Evolutionary conservation across 208 protist species (phyloP).

Genomic region (Acanthamoeba lenticulata): DNA sequence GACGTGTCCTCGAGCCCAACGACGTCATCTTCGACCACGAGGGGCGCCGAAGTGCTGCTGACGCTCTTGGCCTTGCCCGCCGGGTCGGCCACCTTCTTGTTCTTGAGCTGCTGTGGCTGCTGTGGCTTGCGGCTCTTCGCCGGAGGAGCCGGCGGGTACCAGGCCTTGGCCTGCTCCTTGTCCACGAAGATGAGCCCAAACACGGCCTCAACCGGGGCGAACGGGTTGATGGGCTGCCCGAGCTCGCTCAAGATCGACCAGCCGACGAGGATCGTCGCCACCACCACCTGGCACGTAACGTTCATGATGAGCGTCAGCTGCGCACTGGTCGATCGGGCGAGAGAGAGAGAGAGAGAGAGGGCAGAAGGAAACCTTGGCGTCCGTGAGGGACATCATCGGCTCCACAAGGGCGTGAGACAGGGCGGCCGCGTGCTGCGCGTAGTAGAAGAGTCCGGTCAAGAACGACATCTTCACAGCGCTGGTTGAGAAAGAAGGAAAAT

Average conservation of each 20-base stretch:
- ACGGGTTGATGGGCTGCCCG: not conserved
- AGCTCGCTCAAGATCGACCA: constrained; percentile 24
- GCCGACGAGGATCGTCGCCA: not conserved
- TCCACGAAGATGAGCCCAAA: constrained; percentile 8
- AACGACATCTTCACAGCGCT: constrained; percentile 26
- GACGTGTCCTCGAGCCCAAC: not conserved
- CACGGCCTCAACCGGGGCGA: not conserved
- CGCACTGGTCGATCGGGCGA: no score
- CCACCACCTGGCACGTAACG: not conserved
- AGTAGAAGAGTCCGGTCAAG: not conserved
- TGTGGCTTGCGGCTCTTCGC: not conserved
- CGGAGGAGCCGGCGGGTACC: not conserved
- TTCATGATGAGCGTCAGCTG: not conserved
- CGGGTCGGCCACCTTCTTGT: not conserved
- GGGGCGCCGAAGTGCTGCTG: not conserved
- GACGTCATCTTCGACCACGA: not conserved
- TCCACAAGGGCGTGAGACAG: not conserved
- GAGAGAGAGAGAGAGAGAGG: not conserved
- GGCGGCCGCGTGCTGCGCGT: not conserved
- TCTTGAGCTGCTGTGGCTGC: not conserved
- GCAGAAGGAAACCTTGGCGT: not conserved
- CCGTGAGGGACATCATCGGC: not conserved
- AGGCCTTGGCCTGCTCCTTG: not conserved
- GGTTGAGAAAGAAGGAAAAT: not conserved
- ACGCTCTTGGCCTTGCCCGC: not conserved